Conservation (phyloP, 495 filamentous ascomycete genomes). For the Penicillium subrubescens region DNA sequence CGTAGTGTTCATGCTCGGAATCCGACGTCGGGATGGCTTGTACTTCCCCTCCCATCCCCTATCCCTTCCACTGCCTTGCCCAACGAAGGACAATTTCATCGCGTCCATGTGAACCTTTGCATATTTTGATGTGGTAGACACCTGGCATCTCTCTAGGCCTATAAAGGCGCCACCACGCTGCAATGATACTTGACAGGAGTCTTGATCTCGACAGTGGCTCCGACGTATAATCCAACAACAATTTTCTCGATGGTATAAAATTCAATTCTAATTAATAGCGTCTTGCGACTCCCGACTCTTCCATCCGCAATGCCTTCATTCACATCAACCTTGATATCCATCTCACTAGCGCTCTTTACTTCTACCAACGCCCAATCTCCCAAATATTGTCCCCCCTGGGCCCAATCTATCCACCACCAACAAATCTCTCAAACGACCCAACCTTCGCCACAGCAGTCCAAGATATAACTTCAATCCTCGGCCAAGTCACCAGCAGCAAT, state of each 20-base stretch:
- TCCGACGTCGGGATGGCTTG: constrained; percentile 6
- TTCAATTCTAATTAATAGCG: neutral
- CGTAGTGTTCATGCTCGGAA: neutral
- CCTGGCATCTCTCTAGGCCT: neutral
- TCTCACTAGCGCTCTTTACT: constrained; percentile 2
- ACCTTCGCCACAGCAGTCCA: constrained; percentile 1
- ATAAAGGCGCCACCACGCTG: neutral
- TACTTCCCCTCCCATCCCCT: neutral
- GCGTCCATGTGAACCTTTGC: neutral
- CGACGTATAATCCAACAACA: neutral
- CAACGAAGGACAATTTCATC: neutral
- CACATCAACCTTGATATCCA: neutral
- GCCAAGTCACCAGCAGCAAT: constrained; percentile 4
- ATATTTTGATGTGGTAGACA: neutral
- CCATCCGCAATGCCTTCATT: neutral
- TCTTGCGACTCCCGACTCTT: neutral
- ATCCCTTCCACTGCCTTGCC: neutral
- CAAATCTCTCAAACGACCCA: constrained; percentile 1
- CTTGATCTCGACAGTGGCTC: neutral
- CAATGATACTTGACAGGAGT: neutral
- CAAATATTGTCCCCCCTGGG: constrained; percentile 13
- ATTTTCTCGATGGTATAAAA: neutral
- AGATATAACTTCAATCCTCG: constrained; percentile 3
- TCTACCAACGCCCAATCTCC: neutral
- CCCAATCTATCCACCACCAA: constrained; percentile 10